phyloP scores from a whole-genome alignment of 345 rosid genomes.

The Salix viminalis region DNA sequence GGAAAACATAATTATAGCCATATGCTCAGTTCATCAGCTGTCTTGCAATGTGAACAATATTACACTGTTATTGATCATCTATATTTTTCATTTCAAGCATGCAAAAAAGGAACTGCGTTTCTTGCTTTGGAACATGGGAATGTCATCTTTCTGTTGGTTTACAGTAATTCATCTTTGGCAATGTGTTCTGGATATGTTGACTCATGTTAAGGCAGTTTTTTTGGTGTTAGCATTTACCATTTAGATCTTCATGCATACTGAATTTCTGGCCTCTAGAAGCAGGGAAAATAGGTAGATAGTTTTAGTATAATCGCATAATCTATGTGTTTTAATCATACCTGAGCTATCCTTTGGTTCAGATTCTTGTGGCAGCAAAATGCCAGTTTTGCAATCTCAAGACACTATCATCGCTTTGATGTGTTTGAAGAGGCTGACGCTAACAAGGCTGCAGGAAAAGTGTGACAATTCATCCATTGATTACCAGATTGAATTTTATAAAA shows the following conservation, averaged over 20 bases:
- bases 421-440: constrained; percentile 86
- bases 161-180: background rate
- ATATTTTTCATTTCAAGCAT: background rate
- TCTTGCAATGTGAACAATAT: background rate
- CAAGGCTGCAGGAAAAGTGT: constrained; percentile 79
- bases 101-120: background rate
- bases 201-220: background rate
- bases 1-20: background rate
- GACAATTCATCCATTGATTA: constrained; percentile 72
- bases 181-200: background rate
- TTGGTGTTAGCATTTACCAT: background rate
- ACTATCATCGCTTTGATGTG: constrained; percentile 81
- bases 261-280: background rate
- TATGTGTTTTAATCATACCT: background rate
- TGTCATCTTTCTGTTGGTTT: background rate
- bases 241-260: background rate
- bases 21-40: background rate
- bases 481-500: constrained; percentile 71
- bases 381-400: constrained; percentile 75
- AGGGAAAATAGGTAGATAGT: background rate
- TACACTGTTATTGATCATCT: no score
- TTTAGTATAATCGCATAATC: background rate
- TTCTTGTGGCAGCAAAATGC: constrained; percentile 77
- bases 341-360: constrained; percentile 31
- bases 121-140: background rate